These are phyloP conservation scores for Casaregolazyma lundiana DNA, from an alignment of 1,139 yeast genomes.

Conservation along the genomic window DNA sequence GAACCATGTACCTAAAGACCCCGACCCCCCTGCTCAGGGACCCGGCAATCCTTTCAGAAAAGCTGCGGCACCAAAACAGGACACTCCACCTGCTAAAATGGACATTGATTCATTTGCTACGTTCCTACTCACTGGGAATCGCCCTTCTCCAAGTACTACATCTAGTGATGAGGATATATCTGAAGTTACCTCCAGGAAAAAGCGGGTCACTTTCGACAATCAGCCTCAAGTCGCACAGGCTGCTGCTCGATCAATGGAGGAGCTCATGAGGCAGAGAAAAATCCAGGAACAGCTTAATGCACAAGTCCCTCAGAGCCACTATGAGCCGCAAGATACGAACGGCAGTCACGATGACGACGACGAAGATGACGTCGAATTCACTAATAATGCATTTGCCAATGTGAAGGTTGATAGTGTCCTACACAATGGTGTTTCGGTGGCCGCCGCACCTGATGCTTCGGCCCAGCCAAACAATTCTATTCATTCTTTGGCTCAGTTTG, in stretches of 20 bases:
- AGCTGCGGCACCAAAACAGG: slow-evolving; percentile 14
- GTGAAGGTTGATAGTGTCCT: slow-evolving; percentile 38
- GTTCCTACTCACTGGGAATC: slow-evolving; percentile 34
- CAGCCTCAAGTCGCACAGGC: slow-evolving; percentile 38
- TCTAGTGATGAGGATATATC: slow-evolving; percentile 12
- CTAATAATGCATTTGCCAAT: slow-evolving; percentile 33
- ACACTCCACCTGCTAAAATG: slow-evolving; percentile 16
- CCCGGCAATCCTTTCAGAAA: slow-evolving; percentile 29
- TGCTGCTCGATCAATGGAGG: slow-evolving; percentile 37
- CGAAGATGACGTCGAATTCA: slow-evolving; percentile 33
- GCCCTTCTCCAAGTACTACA: slow-evolving; percentile 19
- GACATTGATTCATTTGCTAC: slow-evolving; percentile 37
- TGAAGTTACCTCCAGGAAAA: slow-evolving; percentile 20
- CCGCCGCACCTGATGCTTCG: slow-evolving; percentile 7
- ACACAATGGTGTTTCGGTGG: slow-evolving; percentile 34
- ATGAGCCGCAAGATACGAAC: neutral
- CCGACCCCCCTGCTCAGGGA: slow-evolving; percentile 11
- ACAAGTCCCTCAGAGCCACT: slow-evolving; percentile 10
- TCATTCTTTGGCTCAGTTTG: slow-evolving; percentile 9
- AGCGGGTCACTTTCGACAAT: slow-evolving; percentile 36
- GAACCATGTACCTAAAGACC: slow-evolving; percentile 16
- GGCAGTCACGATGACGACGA: slow-evolving; percentile 27
- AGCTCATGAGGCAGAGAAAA: slow-evolving; percentile 33
- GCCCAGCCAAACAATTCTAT: neutral
- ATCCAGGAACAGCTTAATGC: slow-evolving; percentile 9